Evolutionary conservation across 495 filamentous ascomycete species (phyloP).

Genomic region (Aspergillus incahuasiensis): DNA sequence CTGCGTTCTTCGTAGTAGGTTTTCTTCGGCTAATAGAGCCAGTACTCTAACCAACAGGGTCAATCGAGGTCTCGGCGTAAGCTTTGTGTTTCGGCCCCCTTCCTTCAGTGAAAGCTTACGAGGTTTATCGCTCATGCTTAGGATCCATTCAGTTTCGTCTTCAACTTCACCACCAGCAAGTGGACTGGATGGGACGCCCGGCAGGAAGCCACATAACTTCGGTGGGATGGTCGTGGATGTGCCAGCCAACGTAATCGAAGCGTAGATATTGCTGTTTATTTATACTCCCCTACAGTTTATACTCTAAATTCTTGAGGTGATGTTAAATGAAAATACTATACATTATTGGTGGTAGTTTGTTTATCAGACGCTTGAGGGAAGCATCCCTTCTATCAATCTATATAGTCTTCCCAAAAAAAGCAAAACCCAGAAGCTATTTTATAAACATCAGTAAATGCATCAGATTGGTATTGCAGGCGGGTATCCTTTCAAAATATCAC

Average conservation of each 20-base stretch:
- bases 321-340: too few species aligned
- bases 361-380: too few species aligned
- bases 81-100: not conserved
- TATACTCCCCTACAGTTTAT: too few species aligned
- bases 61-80: not conserved
- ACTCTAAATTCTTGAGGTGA: too few species aligned
- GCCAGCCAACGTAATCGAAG: too few species aligned
- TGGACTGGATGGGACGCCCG: too few species aligned
- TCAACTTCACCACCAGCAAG: too few species aligned
- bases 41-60: not conserved
- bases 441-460: not conserved
- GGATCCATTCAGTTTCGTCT: too few species aligned
- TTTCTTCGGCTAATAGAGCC: not conserved
- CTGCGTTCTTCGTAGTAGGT: not conserved
- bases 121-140: not conserved
- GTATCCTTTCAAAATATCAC: conserved; percentile 8
- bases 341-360: too few species aligned
- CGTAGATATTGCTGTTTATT: too few species aligned
- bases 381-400: not conserved
- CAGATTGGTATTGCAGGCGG: conserved; percentile 1
- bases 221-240: too few species aligned
- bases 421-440: not conserved
- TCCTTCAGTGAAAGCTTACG: not conserved
- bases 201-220: too few species aligned
- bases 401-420: not conserved